A percentile compares a stretch with the other conserved stretches of the same genome.
Conservation (phyloP, 805 yeast genomes). For the Komagataella pseudopastoris region DNA sequence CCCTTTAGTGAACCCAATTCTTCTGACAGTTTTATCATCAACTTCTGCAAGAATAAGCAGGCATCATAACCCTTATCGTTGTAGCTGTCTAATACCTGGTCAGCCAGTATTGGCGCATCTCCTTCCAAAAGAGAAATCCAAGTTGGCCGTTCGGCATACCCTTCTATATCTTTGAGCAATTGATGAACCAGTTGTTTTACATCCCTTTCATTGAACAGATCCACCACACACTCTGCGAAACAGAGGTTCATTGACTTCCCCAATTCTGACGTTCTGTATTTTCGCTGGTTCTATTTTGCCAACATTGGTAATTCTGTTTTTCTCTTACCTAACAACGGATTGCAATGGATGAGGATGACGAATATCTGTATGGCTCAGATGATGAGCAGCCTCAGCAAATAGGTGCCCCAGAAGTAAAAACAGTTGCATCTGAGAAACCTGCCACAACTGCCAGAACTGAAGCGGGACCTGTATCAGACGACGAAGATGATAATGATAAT, state of each 20-base stretch:
- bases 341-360: constrained; percentile 50
- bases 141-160: neutral
- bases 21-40: neutral
- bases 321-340: neutral
- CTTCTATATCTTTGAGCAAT: neutral
- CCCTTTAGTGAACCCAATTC: neutral
- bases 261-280: neutral
- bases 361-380: constrained; percentile 49
- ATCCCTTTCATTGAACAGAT: neutral
- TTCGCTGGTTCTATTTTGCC: neutral
- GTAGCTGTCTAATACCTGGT: neutral
- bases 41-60: neutral
- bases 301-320: neutral
- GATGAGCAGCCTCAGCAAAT: constrained; percentile 15
- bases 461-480: neutral
- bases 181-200: neutral
- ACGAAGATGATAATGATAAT: constrained; percentile 2
- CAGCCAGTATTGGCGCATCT: neutral
- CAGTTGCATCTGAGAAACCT: constrained; percentile 8
- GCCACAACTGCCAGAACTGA: neutral
- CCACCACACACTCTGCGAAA: neutral
- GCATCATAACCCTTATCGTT: neutral
- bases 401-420: constrained; percentile 9
- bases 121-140: neutral
- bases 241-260: neutral